Percentiles rank a stretch among this genome's conserved stretches.
These are phyloP conservation scores for Pythium utonaiense DNA, from an alignment of 352 stramenopile genomes.

Conservation along the genomic window DNA sequence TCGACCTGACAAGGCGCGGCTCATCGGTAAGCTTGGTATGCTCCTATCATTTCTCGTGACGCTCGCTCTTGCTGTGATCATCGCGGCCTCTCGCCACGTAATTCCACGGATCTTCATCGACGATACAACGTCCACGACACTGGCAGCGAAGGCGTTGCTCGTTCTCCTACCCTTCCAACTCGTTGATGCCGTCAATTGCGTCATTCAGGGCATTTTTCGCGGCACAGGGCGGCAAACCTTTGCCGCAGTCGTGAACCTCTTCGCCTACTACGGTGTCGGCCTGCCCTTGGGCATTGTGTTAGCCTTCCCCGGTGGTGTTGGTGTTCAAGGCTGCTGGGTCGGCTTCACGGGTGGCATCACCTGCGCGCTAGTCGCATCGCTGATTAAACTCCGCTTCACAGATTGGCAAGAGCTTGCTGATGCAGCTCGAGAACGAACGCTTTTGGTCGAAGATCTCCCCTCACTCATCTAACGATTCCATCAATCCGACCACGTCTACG, in stretches of 20 bases:
- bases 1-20: constrained; percentile 27
- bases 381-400: constrained; percentile 10
- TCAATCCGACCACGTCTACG: no score
- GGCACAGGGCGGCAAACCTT: constrained; percentile 57
- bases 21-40: constrained; percentile 37
- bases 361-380: constrained; percentile 1
- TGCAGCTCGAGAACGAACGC: constrained; percentile 10
- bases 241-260: constrained; percentile 54
- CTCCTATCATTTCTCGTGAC: constrained; percentile 32
- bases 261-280: constrained; percentile 75
- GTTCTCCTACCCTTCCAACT: constrained; percentile 44
- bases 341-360: constrained; percentile 44
- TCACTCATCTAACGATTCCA: constrained; percentile 2
- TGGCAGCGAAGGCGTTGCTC: constrained; percentile 37
- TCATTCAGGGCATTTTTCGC: constrained; percentile 66
- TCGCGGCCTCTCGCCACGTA: constrained; percentile 21
- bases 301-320: constrained; percentile 40
- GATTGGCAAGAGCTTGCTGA: constrained; percentile 10
- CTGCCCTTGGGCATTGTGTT: constrained; percentile 61
- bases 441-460: neutral
- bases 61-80: constrained; percentile 19
- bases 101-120: constrained; percentile 49
- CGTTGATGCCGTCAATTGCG: constrained; percentile 45
- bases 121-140: constrained; percentile 32
- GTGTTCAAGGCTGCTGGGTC: constrained; percentile 58